Evolutionary conservation across 129 eudicot genomes (phyloP).

Genomic region (Scalesia atractyloides): DNA sequence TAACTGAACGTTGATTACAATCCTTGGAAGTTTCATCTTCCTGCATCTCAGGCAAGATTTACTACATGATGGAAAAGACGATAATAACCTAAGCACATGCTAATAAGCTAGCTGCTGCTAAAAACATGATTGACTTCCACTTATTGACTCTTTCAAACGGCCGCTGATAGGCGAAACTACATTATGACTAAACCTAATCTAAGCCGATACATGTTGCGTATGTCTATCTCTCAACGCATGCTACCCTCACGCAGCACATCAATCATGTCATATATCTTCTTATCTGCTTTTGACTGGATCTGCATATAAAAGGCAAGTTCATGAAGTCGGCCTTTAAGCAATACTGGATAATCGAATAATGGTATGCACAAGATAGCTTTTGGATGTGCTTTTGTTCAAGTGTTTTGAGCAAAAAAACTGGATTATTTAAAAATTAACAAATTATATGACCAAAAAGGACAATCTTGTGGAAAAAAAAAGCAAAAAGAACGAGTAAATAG

Average conservation of each 20-base stretch:
- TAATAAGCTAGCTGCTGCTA: not conserved
- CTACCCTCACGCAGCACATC: constrained; percentile 92
- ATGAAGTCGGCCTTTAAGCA: not conserved
- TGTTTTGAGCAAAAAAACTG: not conserved
- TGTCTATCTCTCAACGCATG: constrained; percentile 58
- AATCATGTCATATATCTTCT: constrained; percentile 85
- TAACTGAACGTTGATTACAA: not conserved
- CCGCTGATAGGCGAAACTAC: no score
- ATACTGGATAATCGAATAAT: no score
- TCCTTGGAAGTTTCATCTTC: not conserved
- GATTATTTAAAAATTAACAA: not conserved
- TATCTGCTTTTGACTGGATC: constrained; percentile 74
- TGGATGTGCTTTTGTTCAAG: not conserved
- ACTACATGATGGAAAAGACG: no score
- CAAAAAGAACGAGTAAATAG: not conserved
- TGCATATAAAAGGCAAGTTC: constrained; percentile 35
- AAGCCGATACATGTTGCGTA: not conserved
- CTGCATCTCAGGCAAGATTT: not conserved
- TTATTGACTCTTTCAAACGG: no score
- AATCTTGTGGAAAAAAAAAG: not conserved
- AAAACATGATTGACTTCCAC: constrained; percentile 15
- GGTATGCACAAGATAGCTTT: no score
- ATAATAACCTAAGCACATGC: no score
- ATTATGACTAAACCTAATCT: constrained; percentile 19
- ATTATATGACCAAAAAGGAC: not conserved